Evolutionary conservation across 2,329 filamentous ascomycete genomes (phyloP), one percentile per base, ranked within the genome.

Genomic region (Aspergillus sp.): DNA sequence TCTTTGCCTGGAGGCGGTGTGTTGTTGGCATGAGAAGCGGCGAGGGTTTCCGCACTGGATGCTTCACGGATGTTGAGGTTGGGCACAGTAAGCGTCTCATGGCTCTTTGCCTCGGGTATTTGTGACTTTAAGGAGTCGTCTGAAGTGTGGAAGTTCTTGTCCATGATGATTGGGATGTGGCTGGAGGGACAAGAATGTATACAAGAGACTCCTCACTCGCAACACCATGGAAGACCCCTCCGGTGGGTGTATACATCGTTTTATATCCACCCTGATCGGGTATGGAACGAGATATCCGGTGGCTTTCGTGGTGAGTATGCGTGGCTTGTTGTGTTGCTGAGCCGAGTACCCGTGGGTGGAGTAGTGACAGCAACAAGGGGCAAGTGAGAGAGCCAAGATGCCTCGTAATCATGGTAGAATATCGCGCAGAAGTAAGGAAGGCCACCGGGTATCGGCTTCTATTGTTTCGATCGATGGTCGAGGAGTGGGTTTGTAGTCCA

Each of bases 1-100:
- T 65, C 60, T 47, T 70, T 71, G 55, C 60, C 65, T 17, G 57
- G 52, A 5, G 46, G 25, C 4, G 54, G 32, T 5, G 48, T 17
- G 16, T 34, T 47, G 11, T 50, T 40, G 20, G 20, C 31, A 17
- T 57, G 45, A 40, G 47, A 47, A 19, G 45, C 42, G 16, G 55
- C 53, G 25, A 63, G 53, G 31, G 62, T 64, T 45, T 64, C 61
- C 23, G 53, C 50, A 42, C 61, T 64, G 44, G 52, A 47, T 5
- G 59, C 51, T 46, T 58, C 59, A 9, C 59, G 58, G n/a, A 64
- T 54, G 14, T 57, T 56, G 31, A 52, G 50, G 5, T 58, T 42
- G 2, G 61, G 60, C 17, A 56, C 47, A 14, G 46, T 40, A 4
- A 64, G 50, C 2, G 59, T 58, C 23, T 58, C 55, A 19, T 47